Base-by-base conservation (phyloP, 148 eudicot species). In the Gaultheria prostrata region DNA sequence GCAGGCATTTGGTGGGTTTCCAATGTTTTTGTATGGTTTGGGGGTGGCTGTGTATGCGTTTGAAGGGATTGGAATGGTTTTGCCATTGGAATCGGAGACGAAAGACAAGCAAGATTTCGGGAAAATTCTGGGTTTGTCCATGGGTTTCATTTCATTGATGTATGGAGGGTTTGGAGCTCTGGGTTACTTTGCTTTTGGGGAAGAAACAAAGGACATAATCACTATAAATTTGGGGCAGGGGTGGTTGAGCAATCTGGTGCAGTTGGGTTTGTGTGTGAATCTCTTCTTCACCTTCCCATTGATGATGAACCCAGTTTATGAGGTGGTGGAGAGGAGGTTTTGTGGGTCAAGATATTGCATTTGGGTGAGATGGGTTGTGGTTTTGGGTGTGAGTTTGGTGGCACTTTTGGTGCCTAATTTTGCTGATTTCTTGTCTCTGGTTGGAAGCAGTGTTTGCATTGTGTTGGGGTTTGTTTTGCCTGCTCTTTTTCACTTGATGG, bases 251-350 rank as follows among this genome's bases (percentile, higher is more conserved):
- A 89, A 80, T 4, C 33, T 92, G 80, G 91, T 92, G 28, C 95
- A 92, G 61, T 0, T 91, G 73, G 93, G 93, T 65, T 82, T 92
- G 18, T 89, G 92, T 83, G 85, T 92, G 12, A 92, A 92, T 82
- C 87, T 92, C 2, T 92, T 91, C 86, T 90, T 92, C 83, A 78
- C 93, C 15, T 90, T 89, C 83, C 95, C 95, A 11, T 83, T 90
- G 89, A 92, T 92, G 93, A 91, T 92, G 95, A 90, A 92, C 89
- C 95, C 95, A 8, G 95, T 92, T 74, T 88, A 82, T 77, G 95
- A 92, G 90, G 95, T 92, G 54, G 84, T 91, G 76, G 93, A 92
- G 82, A 83, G 95, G 84, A 53, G 95, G 83, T 80, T 84, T 1
- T 82, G 84, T 20, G 87, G 82, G 17, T 89, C 89, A 4, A 85